phyloP scores from a whole-genome alignment of 257 asterid genomes.

The Petrea volubilis region DNA sequence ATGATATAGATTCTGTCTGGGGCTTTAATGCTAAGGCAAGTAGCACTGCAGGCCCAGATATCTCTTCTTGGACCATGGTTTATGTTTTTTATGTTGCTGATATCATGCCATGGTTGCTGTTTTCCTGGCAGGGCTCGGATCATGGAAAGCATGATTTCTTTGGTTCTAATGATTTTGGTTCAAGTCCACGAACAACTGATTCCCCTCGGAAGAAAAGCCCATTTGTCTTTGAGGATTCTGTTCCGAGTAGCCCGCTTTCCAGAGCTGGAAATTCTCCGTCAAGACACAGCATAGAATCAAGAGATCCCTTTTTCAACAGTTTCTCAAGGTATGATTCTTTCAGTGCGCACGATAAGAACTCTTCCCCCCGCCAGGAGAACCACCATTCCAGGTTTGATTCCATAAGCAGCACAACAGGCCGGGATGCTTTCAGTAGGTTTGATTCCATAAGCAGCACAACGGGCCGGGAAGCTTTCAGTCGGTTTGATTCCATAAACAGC shows the following conservation, averaged over 20 bases:
- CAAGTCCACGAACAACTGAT: constrained; percentile 62
- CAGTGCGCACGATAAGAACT: constrained; percentile 41
- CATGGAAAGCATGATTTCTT: constrained; percentile 65
- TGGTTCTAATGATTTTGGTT: constrained; percentile 70
- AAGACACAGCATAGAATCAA: constrained; percentile 56
- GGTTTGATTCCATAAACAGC: constrained; percentile 89
- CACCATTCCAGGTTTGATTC: constrained; percentile 87
- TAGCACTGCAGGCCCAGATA: constrained; percentile 7
- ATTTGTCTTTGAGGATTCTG: constrained; percentile 75
- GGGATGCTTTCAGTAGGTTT: constrained; percentile 65
- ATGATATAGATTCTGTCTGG: constrained; percentile 97
- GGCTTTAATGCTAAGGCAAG: constrained; percentile 90
- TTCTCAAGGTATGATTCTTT: constrained; percentile 87
- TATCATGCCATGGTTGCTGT: background rate
- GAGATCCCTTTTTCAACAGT: constrained; percentile 64
- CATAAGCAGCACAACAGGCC: constrained; percentile 50
- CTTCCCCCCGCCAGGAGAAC: constrained; percentile 58
- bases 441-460: constrained; percentile 77
- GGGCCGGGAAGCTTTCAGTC: constrained; percentile 46
- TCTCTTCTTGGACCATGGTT: background rate
- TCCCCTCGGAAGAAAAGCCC: constrained; percentile 66
- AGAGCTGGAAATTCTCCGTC: constrained; percentile 59
- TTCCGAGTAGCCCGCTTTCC: constrained; percentile 70
- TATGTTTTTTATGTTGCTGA: background rate
- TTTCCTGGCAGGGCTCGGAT: constrained; percentile 61